phyloP scores from a whole-genome alignment of 148 eudicot genomes.

The Persicaria tinctoria region DNA sequence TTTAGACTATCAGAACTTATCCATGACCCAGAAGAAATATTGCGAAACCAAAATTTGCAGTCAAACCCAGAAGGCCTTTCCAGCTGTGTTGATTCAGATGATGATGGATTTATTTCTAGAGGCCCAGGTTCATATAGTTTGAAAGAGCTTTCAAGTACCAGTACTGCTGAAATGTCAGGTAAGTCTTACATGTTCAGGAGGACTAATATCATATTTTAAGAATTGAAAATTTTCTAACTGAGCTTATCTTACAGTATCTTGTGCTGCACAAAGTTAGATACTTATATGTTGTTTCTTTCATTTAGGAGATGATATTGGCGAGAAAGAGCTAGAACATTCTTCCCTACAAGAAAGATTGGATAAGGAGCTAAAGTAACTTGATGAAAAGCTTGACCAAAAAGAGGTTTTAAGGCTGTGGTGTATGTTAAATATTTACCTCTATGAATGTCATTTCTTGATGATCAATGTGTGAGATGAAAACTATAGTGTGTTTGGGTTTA shows the following conservation, averaged over 20 bases:
- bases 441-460: too few relatives aligned
- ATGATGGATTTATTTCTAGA: slow-evolving; percentile 45
- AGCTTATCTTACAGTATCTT: too few relatives aligned
- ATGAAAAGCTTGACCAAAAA: slow-evolving; percentile 74
- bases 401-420: slow-evolving; percentile 40
- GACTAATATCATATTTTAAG: neutral
- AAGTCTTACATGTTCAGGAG: neutral
- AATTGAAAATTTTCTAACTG: too few relatives aligned
- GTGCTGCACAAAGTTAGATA: neutral
- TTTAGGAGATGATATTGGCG: slow-evolving; percentile 67
- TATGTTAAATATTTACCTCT: too few relatives aligned
- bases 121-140: slow-evolving; percentile 20
- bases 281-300: neutral
- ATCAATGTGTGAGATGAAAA: too few relatives aligned
- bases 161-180: slow-evolving; percentile 35
- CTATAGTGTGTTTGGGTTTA: too few relatives aligned
- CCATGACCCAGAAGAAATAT: slow-evolving; percentile 28
- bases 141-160: slow-evolving; percentile 31
- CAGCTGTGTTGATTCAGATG: slow-evolving; percentile 49
- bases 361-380: slow-evolving; percentile 78
- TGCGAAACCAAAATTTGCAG: slow-evolving; percentile 37
- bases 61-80: slow-evolving; percentile 29
- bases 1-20: too few relatives aligned
- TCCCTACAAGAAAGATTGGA: slow-evolving; percentile 86
- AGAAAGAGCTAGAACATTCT: slow-evolving; percentile 86